These are phyloP conservation scores for Smithsoniella earleae DNA, from an alignment of 163 green algal species.

Conservation along the genomic window DNA sequence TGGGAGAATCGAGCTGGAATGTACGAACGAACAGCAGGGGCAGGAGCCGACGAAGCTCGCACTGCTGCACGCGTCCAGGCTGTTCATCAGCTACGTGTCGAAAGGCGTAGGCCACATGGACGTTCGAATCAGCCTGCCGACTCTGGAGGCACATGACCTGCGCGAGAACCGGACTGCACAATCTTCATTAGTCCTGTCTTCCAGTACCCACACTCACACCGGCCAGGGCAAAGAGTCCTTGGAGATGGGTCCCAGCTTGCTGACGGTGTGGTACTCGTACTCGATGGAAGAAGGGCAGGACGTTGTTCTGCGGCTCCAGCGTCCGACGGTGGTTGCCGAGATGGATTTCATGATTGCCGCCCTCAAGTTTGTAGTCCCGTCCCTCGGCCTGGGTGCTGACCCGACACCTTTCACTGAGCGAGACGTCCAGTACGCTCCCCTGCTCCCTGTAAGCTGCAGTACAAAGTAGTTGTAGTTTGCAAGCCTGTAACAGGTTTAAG, in stretches of 20 bases:
- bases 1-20: conserved; percentile 13
- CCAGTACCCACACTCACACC: conserved; percentile 40
- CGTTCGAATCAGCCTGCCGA: conserved; percentile 58
- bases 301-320: conserved; percentile 59
- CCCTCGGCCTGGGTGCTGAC: conserved; percentile 38
- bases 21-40: conserved; percentile 10
- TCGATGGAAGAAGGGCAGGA: conserved; percentile 15
- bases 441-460: neutral
- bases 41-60: neutral
- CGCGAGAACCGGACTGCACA: conserved; percentile 52
- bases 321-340: conserved; percentile 67
- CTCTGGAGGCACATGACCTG: conserved; percentile 59
- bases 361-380: conserved; percentile 63
- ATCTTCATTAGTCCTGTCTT: conserved; percentile 51
- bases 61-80: conserved; percentile 23
- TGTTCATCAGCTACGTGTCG: conserved; percentile 30
- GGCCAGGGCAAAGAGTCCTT: neutral
- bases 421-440: conserved; percentile 24
- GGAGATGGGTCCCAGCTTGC: conserved; percentile 30
- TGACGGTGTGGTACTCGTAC: conserved; percentile 41
- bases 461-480: no score
- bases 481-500: no score
- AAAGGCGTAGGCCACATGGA: conserved; percentile 44
- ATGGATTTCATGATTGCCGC: conserved; percentile 65
- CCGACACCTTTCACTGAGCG: conserved; percentile 44